A percentile compares a stretch with the other conserved stretches of the same genome.
Evolutionary conservation across 2,329 filamentous ascomycete genomes (phyloP).

Genomic region (Claviceps sp.): DNA sequence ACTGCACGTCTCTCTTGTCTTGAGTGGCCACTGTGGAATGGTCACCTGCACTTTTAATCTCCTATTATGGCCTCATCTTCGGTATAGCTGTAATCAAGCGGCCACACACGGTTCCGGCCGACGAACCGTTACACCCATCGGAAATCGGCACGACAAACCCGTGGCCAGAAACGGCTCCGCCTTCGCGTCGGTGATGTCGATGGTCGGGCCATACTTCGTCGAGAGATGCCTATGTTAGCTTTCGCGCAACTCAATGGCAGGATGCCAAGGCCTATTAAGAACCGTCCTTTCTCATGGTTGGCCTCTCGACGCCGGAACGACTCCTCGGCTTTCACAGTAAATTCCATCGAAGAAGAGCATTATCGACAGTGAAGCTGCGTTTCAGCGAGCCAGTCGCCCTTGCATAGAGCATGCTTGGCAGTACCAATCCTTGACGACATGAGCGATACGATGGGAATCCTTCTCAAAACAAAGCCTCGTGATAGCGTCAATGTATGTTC

Average conservation of each 20-base stretch:
- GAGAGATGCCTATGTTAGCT: slow-evolving; percentile 13
- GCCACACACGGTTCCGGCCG: slow-evolving; percentile 21
- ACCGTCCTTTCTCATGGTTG: slow-evolving; percentile 61
- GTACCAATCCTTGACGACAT: slow-evolving; percentile 49
- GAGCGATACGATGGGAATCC: slow-evolving; percentile 44
- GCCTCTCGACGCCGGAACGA: slow-evolving; percentile 65
- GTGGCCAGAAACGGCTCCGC: not conserved
- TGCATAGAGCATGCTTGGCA: slow-evolving; percentile 49
- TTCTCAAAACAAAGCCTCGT: slow-evolving; percentile 44
- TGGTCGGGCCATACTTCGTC: slow-evolving; percentile 3
- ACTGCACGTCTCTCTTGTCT: not conserved
- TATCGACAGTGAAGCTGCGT: slow-evolving; percentile 55
- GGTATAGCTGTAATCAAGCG: slow-evolving; percentile 28
- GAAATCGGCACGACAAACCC: slow-evolving; percentile 2
- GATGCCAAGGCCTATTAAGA: slow-evolving; percentile 33
- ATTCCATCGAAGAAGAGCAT: slow-evolving; percentile 55
- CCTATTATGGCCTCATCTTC: not conserved
- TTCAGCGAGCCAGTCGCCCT: slow-evolving; percentile 49
- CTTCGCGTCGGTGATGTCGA: not conserved
- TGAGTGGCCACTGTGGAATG: not conserved
- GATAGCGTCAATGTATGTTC: slow-evolving; percentile 60
- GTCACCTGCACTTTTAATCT: not conserved
- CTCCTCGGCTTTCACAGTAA: slow-evolving; percentile 61
- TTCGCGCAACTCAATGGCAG: slow-evolving; percentile 15
- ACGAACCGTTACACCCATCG: slow-evolving; percentile 11